These are phyloP conservation scores for Lentinula boryana DNA, from an alignment of 768 basidiomycete species.

Conservation along the genomic window DNA sequence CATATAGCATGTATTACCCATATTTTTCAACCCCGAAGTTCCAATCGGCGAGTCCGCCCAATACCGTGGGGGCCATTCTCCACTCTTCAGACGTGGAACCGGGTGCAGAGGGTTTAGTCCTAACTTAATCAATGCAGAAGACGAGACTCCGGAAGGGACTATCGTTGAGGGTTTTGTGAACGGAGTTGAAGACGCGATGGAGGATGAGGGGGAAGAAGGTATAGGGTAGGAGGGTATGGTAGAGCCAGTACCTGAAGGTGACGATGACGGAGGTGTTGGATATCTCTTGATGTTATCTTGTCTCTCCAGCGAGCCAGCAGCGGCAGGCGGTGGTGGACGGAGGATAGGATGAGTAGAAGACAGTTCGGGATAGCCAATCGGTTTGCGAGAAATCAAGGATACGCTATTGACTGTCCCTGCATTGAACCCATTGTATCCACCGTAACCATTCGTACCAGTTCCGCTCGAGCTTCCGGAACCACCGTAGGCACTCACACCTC, in stretches of 20 bases:
- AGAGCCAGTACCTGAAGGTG: conserved; percentile 9
- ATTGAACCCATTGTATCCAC: neutral
- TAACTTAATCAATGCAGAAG: conserved; percentile 12
- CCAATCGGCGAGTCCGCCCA: conserved; percentile 81
- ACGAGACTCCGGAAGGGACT: conserved; percentile 6
- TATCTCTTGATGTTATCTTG: conserved; percentile 47
- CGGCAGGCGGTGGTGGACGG: conserved; percentile 77
- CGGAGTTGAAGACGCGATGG: conserved; percentile 13
- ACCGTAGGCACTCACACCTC: neutral
- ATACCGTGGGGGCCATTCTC: conserved; percentile 77
- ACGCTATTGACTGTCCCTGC: neutral
- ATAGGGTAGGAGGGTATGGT: conserved; percentile 11
- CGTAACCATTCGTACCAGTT: neutral
- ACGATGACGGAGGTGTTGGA: neutral
- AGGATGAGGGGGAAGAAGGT: neutral
- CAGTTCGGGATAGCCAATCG: conserved; percentile 81
- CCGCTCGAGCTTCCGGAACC: neutral
- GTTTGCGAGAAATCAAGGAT: conserved; percentile 27
- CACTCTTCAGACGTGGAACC: conserved; percentile 54
- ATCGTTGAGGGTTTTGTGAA: conserved; percentile 13
- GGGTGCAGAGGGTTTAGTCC: conserved; percentile 12
- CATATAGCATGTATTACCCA: conserved; percentile 99
- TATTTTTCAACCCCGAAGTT: conserved; percentile 84
- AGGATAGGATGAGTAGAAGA: conserved; percentile 46
- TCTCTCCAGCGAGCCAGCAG: conserved; percentile 62